Conservation (phyloP, 2,329 filamentous ascomycete species). For the Ceratocystis albifundus region DNA sequence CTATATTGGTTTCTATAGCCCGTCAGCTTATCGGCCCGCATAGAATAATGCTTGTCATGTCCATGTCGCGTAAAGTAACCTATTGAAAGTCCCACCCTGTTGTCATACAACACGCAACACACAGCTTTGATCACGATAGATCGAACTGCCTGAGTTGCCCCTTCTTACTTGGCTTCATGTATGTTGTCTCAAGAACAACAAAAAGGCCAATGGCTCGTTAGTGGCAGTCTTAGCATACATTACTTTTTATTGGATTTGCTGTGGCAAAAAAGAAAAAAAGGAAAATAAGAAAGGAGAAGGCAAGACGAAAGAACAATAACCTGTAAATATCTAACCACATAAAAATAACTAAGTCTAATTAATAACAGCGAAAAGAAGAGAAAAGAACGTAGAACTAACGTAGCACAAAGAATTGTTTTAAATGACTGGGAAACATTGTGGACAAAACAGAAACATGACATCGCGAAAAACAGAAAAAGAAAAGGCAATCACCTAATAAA, state of each 20-base stretch:
- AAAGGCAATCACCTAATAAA: not conserved
- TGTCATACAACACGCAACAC: not conserved
- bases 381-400: not conserved
- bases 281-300: not conserved
- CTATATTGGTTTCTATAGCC: not conserved
- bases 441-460: not conserved
- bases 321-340: not conserved
- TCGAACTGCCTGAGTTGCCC: too few species aligned
- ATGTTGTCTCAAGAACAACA: not conserved
- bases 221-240: not conserved
- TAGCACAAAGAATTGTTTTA: not conserved
- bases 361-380: not conserved
- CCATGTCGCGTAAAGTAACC: not conserved
- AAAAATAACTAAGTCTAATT: constrained; percentile 6
- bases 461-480: not conserved
- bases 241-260: not conserved
- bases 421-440: not conserved
- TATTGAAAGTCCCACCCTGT: not conserved
- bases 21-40: not conserved
- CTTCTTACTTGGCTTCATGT: too few species aligned
- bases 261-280: not conserved
- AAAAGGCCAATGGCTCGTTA: not conserved
- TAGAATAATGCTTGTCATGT: not conserved
- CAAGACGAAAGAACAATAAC: not conserved
- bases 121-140: not conserved